phyloP scores from a whole-genome alignment of 345 rosid genomes.

The Jatropha curcas region DNA sequence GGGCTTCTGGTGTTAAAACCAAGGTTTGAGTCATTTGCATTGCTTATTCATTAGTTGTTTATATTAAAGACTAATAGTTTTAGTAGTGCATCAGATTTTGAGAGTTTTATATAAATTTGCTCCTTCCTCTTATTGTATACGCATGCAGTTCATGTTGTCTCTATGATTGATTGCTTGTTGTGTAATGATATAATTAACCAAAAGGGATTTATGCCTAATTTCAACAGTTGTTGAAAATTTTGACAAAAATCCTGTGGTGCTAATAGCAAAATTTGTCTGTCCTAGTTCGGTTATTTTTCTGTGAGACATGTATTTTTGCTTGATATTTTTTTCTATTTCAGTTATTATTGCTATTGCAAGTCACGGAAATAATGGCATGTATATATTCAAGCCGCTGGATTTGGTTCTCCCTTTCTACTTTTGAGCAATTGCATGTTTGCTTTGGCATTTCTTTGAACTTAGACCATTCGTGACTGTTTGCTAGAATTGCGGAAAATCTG shows the following conservation, averaged over 20 bases:
- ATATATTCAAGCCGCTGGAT: background rate
- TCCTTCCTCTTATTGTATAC: background rate
- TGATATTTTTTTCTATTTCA: background rate
- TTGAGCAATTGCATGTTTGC: background rate
- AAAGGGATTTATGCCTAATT: background rate
- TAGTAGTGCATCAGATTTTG: background rate
- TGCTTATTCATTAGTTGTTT: background rate
- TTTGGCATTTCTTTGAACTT: background rate
- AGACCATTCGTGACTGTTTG: background rate
- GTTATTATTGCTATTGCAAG: background rate
- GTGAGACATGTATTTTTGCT: constrained; percentile 2
- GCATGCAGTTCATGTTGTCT: background rate
- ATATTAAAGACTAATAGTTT: background rate
- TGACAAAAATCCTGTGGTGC: background rate
- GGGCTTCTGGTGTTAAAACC: constrained; percentile 67
- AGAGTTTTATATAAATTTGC: constrained; percentile 7
- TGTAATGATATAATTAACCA: no score
- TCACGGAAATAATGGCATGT: background rate
- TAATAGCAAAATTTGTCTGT: background rate
- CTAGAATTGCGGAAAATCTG: background rate
- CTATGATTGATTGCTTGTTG: constrained; percentile 4
- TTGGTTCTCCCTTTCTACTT: background rate
- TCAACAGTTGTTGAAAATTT: background rate
- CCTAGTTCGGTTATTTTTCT: background rate
- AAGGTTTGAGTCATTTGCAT: constrained; percentile 49